These are phyloP conservation scores for Coniferiporia sulphurascens DNA, from an alignment of 1,284 basidiomycete species.

Conservation along the genomic window DNA sequence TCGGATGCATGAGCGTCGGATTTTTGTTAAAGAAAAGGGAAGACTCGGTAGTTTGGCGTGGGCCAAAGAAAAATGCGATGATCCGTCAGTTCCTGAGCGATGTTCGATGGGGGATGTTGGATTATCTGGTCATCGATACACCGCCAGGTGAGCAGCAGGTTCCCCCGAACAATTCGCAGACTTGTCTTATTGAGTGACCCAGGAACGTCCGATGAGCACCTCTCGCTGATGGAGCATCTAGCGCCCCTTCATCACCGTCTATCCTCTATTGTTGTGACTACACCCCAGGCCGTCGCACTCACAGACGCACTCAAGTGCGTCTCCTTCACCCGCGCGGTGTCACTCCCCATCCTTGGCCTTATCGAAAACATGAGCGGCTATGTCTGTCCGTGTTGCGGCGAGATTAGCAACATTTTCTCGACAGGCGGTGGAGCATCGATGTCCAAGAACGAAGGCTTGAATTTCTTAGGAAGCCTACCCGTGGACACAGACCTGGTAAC, in stretches of 20 bases:
- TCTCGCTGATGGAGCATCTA: slow-evolving; percentile 92
- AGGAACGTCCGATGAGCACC: slow-evolving; percentile 99
- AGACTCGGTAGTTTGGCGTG: slow-evolving; percentile 96
- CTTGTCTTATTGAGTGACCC: background rate
- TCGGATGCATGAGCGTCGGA: slow-evolving; percentile 96
- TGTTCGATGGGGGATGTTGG: slow-evolving; percentile 94
- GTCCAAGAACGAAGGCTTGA: slow-evolving; percentile 69
- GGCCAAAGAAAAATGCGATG: slow-evolving; percentile 99
- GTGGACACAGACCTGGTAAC: slow-evolving; percentile 91
- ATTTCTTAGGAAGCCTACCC: slow-evolving; percentile 87
- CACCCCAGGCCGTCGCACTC: slow-evolving; percentile 94
- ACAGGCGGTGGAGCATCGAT: slow-evolving; percentile 89
- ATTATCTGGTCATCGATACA: slow-evolving; percentile 96
- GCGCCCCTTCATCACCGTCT: slow-evolving; percentile 79
- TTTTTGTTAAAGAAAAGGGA: slow-evolving; percentile 88
- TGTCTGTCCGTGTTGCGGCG: slow-evolving; percentile 92
- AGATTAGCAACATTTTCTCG: slow-evolving; percentile 94
- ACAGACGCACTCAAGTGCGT: slow-evolving; percentile 95
- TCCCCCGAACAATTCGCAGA: background rate
- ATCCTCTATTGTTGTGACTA: slow-evolving; percentile 89
- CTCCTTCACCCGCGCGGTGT: slow-evolving; percentile 87
- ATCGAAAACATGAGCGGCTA: slow-evolving; percentile 99
- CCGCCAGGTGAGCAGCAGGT: slow-evolving; percentile 71
- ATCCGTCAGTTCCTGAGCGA: slow-evolving; percentile 96
- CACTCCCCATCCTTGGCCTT: slow-evolving; percentile 86